A percentile compares a stretch with the other conserved stretches of the same genome.
These are phyloP conservation scores for Macrophomina tecta DNA, from an alignment of 2,329 filamentous ascomycete species.

Conservation along the genomic window DNA sequence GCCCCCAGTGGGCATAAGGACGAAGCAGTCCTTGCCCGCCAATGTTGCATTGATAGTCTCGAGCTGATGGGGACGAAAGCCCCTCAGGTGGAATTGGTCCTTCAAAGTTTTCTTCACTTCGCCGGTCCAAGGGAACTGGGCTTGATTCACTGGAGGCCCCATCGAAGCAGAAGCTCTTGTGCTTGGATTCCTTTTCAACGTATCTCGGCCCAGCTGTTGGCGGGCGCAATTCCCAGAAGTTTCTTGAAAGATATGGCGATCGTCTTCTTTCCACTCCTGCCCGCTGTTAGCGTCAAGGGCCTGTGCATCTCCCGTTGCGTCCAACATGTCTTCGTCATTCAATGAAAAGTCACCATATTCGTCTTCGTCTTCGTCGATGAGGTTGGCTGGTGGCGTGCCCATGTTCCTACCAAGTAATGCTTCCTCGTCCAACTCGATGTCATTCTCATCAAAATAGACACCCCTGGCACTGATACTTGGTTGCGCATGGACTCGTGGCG, in stretches of 20 bases:
- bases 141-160: conserved; percentile 28
- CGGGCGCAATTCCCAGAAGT: conserved; percentile 34
- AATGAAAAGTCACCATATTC: conserved; percentile 29
- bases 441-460: conserved; percentile 37
- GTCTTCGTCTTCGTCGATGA: conserved; percentile 33
- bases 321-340: conserved; percentile 42
- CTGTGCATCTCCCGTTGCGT: conserved; percentile 52
- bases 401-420: conserved; percentile 39
- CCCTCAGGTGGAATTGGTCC: conserved; percentile 80
- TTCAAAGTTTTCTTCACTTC: conserved; percentile 84
- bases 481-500: not conserved
- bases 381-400: conserved; percentile 43
- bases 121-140: conserved; percentile 77
- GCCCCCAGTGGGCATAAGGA: conserved; percentile 96
- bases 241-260: conserved; percentile 37
- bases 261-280: conserved; percentile 39
- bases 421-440: conserved; percentile 42
- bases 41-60: conserved; percentile 96
- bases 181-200: not conserved
- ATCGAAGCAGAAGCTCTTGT: conserved; percentile 33
- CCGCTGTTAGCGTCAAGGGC: conserved; percentile 38
- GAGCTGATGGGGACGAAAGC: conserved; percentile 89
- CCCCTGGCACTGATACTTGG: not conserved
- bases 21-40: conserved; percentile 85
- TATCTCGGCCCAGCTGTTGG: not conserved